These are phyloP conservation scores for Clitopilus hobsonii DNA, from an alignment of 768 basidiomycete species.

Conservation along the genomic window DNA sequence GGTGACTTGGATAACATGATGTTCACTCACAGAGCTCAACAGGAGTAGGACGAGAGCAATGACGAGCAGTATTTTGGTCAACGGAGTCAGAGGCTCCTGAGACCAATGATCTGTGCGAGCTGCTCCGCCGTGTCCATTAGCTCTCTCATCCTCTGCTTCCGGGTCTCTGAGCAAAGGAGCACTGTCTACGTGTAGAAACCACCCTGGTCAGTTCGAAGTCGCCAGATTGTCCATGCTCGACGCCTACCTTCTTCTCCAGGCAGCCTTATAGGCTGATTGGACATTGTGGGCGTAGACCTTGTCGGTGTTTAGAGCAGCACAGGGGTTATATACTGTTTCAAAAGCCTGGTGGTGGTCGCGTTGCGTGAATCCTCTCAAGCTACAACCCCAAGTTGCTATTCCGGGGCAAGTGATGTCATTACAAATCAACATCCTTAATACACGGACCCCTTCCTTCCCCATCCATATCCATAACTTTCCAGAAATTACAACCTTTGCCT, in stretches of 20 bases:
- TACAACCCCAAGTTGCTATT: neutral
- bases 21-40: slow-evolving; percentile 52
- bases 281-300: slow-evolving; percentile 30
- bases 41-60: slow-evolving; percentile 75
- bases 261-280: slow-evolving; percentile 49
- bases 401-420: neutral
- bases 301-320: slow-evolving; percentile 11
- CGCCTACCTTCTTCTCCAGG: slow-evolving; percentile 52
- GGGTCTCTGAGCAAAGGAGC: slow-evolving; percentile 59
- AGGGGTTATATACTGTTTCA: neutral
- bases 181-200: slow-evolving; percentile 39
- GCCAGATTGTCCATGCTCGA: neutral
- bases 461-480: slow-evolving; percentile 68
- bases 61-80: slow-evolving; percentile 79
- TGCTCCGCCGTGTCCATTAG: slow-evolving; percentile 26
- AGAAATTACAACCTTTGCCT: slow-evolving; percentile 75
- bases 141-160: slow-evolving; percentile 22
- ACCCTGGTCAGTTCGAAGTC: neutral
- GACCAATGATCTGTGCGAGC: slow-evolving; percentile 52
- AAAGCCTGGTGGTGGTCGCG: slow-evolving; percentile 6
- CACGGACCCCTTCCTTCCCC: slow-evolving; percentile 60
- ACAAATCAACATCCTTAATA: slow-evolving; percentile 14
- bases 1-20: neutral
- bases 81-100: slow-evolving; percentile 75
- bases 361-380: neutral